Percentiles rank a stretch among this genome's conserved stretches.
Evolutionary conservation across 768 basidiomycete genomes (phyloP).

Genomic region (Tremella mesenterica): DNA sequence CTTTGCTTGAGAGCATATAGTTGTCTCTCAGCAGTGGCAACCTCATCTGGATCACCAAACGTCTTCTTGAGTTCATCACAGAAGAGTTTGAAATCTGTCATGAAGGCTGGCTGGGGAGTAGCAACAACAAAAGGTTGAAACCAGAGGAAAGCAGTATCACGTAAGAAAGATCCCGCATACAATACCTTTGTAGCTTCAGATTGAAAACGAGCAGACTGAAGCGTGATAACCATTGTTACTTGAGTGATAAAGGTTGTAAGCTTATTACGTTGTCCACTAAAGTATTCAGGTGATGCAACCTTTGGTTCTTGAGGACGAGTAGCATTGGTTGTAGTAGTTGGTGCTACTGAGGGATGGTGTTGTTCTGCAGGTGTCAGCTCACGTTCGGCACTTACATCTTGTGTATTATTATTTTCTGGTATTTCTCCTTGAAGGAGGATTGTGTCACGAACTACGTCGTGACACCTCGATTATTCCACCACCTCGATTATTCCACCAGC

Average conservation of each 20-base stretch:
- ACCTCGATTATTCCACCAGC: no score
- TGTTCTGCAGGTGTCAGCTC: neutral
- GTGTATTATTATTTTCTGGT: no score
- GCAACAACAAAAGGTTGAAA: neutral
- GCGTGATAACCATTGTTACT: neutral
- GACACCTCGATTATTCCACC: no score
- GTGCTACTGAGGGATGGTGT: neutral
- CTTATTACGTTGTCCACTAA: neutral
- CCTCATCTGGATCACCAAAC: neutral
- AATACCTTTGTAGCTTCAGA: neutral
- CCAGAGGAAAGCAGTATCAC: neutral
- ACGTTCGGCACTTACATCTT: no score
- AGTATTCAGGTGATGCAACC: neutral
- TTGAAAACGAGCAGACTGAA: neutral
- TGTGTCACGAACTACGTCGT: no score
- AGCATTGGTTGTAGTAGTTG: neutral
- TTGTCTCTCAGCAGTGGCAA: neutral
- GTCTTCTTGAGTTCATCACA: neutral
- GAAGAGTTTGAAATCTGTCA: neutral
- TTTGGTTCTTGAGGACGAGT: conserved; percentile 3
- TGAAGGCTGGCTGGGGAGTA: neutral
- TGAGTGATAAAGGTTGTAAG: neutral
- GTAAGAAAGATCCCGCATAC: neutral
- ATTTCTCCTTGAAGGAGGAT: no score
- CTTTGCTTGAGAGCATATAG: conserved; percentile 2